These are phyloP conservation scores for Thraustotheca clavata DNA, from an alignment of 352 stramenopile species.

Conservation along the genomic window DNA sequence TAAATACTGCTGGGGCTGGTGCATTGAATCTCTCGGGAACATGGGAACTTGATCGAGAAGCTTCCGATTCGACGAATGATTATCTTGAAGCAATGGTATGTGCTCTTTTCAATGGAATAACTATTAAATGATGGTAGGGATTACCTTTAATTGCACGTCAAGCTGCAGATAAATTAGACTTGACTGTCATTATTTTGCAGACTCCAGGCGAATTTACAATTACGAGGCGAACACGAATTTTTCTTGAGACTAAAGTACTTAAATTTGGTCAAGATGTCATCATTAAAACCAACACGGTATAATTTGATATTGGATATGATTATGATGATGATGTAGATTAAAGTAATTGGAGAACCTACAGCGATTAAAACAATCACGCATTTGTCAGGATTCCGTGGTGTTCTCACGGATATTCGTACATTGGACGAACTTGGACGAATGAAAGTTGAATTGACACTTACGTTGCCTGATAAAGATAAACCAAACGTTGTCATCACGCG, in stretches of 20 bases:
- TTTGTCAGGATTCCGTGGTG: slow-evolving; percentile 64
- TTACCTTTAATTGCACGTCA: slow-evolving; percentile 79
- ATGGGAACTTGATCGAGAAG: slow-evolving; percentile 77
- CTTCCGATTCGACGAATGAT: slow-evolving; percentile 86
- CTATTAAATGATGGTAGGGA: slow-evolving; percentile 27
- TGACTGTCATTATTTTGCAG: slow-evolving; percentile 86
- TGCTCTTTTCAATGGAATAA: not conserved
- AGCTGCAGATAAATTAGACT: slow-evolving; percentile 78
- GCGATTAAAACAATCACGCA: slow-evolving; percentile 75
- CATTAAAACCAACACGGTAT: slow-evolving; percentile 64
- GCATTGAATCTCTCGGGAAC: slow-evolving; percentile 74
- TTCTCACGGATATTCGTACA: slow-evolving; percentile 64
- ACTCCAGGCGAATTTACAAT: slow-evolving; percentile 78
- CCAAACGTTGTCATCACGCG: slow-evolving; percentile 66
- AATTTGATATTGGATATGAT: not conserved
- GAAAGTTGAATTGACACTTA: slow-evolving; percentile 70
- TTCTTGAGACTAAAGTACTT: slow-evolving; percentile 83
- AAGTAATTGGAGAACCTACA: slow-evolving; percentile 57
- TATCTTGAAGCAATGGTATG: slow-evolving; percentile 80
- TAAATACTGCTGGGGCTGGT: slow-evolving; percentile 34
- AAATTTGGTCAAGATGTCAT: slow-evolving; percentile 83
- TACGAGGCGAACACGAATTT: slow-evolving; percentile 81
- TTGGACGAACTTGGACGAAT: slow-evolving; percentile 72
- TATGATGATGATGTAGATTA: slow-evolving; percentile 31
- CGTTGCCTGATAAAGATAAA: slow-evolving; percentile 71